Evolutionary conservation across 345 rosid species (phyloP).

Genomic region (Lepidium aucheri): DNA sequence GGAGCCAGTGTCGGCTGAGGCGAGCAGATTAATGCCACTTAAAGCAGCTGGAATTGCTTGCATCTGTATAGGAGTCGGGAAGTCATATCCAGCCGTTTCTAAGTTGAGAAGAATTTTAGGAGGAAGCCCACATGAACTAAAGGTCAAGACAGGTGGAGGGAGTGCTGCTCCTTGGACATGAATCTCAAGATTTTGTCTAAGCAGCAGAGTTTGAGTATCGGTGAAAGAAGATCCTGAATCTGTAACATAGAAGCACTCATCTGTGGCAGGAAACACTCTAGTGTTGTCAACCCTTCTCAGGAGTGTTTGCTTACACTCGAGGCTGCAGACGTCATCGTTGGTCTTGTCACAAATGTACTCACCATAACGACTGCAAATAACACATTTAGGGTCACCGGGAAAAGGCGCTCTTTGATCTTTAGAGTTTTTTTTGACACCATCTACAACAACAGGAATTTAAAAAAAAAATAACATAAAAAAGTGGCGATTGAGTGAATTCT

Average conservation of each 20-base stretch:
- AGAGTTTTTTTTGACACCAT: conserved; percentile 50
- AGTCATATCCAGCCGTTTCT: conserved; percentile 60
- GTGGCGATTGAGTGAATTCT: background rate
- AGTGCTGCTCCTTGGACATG: conserved; percentile 43
- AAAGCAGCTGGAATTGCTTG: conserved; percentile 82
- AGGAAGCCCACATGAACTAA: conserved; percentile 44
- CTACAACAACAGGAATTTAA: background rate
- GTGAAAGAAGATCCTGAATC: conserved; percentile 33
- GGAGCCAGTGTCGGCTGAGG: conserved; percentile 81
- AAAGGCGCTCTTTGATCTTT: conserved; percentile 69
- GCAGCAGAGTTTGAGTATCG: conserved; percentile 35
- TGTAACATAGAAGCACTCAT: conserved; percentile 75
- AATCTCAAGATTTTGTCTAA: conserved; percentile 72
- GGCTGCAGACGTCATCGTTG: conserved; percentile 80
- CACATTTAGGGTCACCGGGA: conserved; percentile 65
- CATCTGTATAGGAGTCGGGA: conserved; percentile 88
- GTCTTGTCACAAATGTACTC: conserved; percentile 86
- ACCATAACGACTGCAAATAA: conserved; percentile 73
- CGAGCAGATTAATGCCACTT: conserved; percentile 57
- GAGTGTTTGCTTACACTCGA: conserved; percentile 66
- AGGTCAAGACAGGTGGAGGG: conserved; percentile 59
- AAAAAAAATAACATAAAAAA: no score
- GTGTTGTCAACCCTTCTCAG: conserved; percentile 27
- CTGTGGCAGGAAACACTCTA: conserved; percentile 42
- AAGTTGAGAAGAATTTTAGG: conserved; percentile 60